A percentile compares a stretch with the other conserved stretches of the same genome.
Conservation (phyloP, 352 stramenopile species). For the Phytophthora colocasiae region DNA sequence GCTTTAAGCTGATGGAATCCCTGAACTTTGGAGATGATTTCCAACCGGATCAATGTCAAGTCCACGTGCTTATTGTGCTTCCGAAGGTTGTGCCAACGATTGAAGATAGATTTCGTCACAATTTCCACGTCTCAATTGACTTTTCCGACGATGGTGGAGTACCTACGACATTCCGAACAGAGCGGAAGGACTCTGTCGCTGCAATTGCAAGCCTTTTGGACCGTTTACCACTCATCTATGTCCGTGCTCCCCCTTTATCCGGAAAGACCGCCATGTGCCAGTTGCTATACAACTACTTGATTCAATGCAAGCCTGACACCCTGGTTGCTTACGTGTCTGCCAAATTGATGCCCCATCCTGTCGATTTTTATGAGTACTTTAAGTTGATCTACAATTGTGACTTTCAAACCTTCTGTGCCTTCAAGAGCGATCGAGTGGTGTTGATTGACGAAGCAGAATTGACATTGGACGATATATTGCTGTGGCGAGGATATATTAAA, state of each 20-base stretch:
- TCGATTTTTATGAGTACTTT: conserved; percentile 29
- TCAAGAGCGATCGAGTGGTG: conserved; percentile 17
- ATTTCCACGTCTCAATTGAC: background rate
- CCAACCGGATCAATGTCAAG: too few relatives aligned
- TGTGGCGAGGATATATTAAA: conserved; percentile 36
- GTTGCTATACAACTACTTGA: too few relatives aligned
- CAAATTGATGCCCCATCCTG: conserved; percentile 20
- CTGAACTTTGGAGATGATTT: too few relatives aligned
- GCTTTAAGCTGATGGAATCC: too few relatives aligned
- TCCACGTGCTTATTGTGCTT: too few relatives aligned
- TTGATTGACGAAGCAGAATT: conserved; percentile 32
- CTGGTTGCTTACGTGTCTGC: conserved; percentile 24
- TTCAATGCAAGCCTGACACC: conserved; percentile 1
- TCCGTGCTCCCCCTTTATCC: too few relatives aligned
- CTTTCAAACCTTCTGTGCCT: conserved; percentile 28
- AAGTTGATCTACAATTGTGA: conserved; percentile 25
- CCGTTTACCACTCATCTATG: too few relatives aligned
- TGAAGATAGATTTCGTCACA: background rate
- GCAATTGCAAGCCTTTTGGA: too few relatives aligned
- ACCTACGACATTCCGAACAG: background rate
- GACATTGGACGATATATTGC: conserved; percentile 30
- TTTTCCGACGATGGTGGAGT: conserved; percentile 3
- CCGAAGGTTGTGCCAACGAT: too few relatives aligned
- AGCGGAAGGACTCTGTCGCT: background rate
- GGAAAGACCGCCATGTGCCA: too few relatives aligned